Base-by-base conservation (phyloP, 2,329 filamentous ascomycete genomes). In the Clonostachys solani region DNA sequence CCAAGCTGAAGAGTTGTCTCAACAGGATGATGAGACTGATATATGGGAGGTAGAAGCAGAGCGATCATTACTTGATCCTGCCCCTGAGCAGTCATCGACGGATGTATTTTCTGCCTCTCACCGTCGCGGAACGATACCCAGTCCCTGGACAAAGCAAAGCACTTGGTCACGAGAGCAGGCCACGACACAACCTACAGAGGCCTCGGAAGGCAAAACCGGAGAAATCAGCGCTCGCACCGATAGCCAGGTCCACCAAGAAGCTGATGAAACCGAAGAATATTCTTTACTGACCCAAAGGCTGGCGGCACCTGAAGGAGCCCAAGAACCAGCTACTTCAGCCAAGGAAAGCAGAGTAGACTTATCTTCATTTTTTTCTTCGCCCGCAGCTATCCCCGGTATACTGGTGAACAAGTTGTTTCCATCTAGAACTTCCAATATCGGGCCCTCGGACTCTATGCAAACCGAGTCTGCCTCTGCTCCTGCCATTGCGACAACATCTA, bases 11-110 rank as follows among this genome's bases (percentile, higher is more conserved):
- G 12, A 38, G 36, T n/a, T 18, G 36, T n/a, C 15, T 18, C 36
- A 53, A 12, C 52, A 47, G 23, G 67, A 68, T 23, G 72, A 74
- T n/a, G 70, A 72, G 5, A 74, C 73, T 12, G 66, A 83, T 52
- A 69, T 83, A 12, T 83, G 79, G 78, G 78, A 77, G 33, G 56
- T 81, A 19, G 80, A 83, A 56, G 79, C 78, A 12, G 68, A 73
- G 46, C 71, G 78, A 12, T 63, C 68, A 7, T 68, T 68, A 2
- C 71, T 74, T 10, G 59, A 52, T 6, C 54, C 61, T 18, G 45
- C 53, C 12, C 36, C 23, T 34, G 54, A 63, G 19, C 60, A 59
- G 40, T 55, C 61, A 2, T 56, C 61, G 3, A 61, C 53, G 42
- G 60, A 49, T 29, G 51, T 54, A 10, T 49, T 57, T 5, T 52